Evolutionary conservation across 1,284 basidiomycete genomes (phyloP).

Genomic region (Xanthoconium separans): DNA sequence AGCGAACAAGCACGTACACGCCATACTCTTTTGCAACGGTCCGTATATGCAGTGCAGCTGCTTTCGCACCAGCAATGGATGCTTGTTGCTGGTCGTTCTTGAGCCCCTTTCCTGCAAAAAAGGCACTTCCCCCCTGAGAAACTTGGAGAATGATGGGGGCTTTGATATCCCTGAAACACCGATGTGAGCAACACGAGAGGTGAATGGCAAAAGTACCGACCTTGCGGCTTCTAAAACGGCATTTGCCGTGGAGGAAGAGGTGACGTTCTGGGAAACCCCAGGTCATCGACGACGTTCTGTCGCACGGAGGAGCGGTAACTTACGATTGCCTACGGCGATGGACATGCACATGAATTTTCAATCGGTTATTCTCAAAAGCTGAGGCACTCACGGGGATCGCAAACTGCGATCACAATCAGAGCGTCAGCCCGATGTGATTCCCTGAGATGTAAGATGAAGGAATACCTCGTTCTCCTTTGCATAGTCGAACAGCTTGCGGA

Average conservation of each 20-base stretch:
- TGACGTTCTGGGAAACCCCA: conserved; percentile 51
- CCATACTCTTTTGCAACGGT: conserved; percentile 87
- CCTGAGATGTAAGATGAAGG: conserved; percentile 4
- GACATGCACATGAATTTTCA: neutral
- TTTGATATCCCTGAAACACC: conserved; percentile 71
- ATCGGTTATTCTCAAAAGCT: neutral
- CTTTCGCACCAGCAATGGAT: conserved; percentile 90
- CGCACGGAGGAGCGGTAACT: conserved; percentile 31
- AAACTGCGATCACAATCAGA: conserved; percentile 42
- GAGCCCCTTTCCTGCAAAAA: conserved; percentile 97
- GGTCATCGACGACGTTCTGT: conserved; percentile 1
- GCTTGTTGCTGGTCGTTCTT: conserved; percentile 96
- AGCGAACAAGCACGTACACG: conserved; percentile 57
- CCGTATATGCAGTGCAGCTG: conserved; percentile 93
- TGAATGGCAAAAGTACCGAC: conserved; percentile 27
- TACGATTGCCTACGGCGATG: conserved; percentile 53
- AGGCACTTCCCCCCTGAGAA: conserved; percentile 95
- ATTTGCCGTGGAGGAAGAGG: conserved; percentile 76
- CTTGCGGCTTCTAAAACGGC: conserved; percentile 76
- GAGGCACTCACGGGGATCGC: conserved; percentile 61
- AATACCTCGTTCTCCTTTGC: conserved; percentile 65
- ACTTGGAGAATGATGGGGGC: conserved; percentile 98
- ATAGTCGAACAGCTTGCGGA: conserved; percentile 73
- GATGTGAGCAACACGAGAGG: conserved; percentile 7
- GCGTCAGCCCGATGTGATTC: neutral